Evolutionary conservation across 2,329 filamentous ascomycete genomes (phyloP).

Genomic region (Colletotrichum caudatum): DNA sequence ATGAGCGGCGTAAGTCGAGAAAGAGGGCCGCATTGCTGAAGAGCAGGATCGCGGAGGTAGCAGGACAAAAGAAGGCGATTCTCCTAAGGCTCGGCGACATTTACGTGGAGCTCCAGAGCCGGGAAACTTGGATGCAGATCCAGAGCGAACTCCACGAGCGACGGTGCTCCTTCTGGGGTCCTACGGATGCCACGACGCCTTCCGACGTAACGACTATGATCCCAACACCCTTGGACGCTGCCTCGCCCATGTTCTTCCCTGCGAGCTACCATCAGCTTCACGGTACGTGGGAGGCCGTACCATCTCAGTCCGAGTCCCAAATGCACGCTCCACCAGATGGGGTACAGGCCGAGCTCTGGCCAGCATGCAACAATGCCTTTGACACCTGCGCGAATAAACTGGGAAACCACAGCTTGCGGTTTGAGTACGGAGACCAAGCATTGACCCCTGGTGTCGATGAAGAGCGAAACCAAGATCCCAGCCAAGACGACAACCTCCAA

Average conservation of each 20-base stretch:
- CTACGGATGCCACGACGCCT: constrained; percentile 4
- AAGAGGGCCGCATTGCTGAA: constrained; percentile 58
- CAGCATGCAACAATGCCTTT: not conserved
- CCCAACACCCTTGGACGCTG: constrained; percentile 46
- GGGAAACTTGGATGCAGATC: constrained; percentile 54
- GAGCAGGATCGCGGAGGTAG: constrained; percentile 57
- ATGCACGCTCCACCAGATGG: not conserved
- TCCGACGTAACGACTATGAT: constrained; percentile 32
- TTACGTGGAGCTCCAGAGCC: constrained; percentile 60
- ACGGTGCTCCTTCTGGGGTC: constrained; percentile 16
- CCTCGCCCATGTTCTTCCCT: constrained; percentile 51
- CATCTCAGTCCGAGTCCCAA: not conserved
- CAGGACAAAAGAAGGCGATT: constrained; percentile 60
- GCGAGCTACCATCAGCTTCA: constrained; percentile 25
- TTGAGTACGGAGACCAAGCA: constrained; percentile 5
- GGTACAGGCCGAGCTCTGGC: not conserved
- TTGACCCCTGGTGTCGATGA: not conserved
- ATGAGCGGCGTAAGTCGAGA: constrained; percentile 48
- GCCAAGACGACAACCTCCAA: not conserved
- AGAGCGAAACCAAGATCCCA: not conserved
- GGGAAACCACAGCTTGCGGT: constrained; percentile 30
- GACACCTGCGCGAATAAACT: constrained; percentile 1
- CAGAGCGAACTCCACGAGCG: constrained; percentile 44
- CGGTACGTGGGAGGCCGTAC: not conserved
- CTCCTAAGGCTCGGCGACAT: constrained; percentile 62